Percentiles rank a stretch among this genome's conserved stretches.
Conservation (phyloP, 169 alveolate genomes). For the Theileria orientalis region DNA sequence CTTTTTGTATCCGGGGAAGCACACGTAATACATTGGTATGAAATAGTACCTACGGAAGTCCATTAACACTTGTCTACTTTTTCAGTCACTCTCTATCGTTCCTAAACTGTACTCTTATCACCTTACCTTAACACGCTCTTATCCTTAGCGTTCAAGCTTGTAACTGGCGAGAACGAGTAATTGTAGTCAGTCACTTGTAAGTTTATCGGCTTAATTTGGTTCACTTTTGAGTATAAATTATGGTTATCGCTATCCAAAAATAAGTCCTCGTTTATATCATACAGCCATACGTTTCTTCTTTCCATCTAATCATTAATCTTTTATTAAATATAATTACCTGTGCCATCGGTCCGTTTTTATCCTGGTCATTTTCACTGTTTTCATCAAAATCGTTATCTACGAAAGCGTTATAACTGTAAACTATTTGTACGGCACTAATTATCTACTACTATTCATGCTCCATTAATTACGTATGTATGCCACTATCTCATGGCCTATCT, state of each 20-base stretch:
- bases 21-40: constrained; percentile 56
- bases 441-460: not conserved
- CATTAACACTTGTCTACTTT: too few relatives aligned
- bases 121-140: not conserved
- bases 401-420: not conserved
- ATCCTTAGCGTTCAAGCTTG: not conserved
- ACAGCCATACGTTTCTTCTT: constrained; percentile 8
- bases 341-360: not conserved
- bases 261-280: constrained; percentile 17
- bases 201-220: constrained; percentile 13
- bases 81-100: not conserved
- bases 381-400: constrained; percentile 21
- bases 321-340: not conserved
- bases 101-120: not conserved
- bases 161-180: too few relatives aligned
- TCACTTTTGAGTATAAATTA: constrained; percentile 11
- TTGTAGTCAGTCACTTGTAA: too few relatives aligned
- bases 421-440: not conserved
- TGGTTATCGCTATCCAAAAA: constrained; percentile 20
- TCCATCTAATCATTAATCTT: not conserved
- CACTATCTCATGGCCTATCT: too few relatives aligned
- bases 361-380: constrained; percentile 6
- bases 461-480: not conserved
- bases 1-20: constrained; percentile 64
- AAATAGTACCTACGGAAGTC: constrained; percentile 29